phyloP scores from a whole-genome alignment of 768 basidiomycete genomes.

The Termitomyces sp. region DNA sequence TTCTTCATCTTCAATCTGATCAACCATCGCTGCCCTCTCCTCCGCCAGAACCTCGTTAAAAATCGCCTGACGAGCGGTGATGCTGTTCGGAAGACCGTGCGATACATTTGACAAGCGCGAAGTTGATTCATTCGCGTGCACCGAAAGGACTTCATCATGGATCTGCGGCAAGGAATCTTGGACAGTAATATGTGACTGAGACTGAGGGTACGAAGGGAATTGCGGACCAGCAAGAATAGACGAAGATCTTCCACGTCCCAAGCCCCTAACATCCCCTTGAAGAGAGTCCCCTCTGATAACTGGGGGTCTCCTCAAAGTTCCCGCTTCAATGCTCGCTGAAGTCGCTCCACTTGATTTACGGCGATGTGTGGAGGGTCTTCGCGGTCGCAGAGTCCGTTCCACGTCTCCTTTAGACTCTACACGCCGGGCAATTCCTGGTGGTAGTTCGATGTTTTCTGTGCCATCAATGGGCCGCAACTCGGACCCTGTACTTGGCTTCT shows the following conservation, averaged over 20 bases:
- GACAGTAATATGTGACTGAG: conserved; percentile 33
- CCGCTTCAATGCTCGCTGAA: conserved; percentile 21
- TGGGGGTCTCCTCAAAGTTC: conserved; percentile 9
- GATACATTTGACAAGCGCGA: conserved; percentile 36
- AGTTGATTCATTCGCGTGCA: conserved; percentile 31
- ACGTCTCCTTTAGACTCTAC: conserved; percentile 46
- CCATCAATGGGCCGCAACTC: conserved; percentile 40
- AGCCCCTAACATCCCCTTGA: conserved; percentile 27
- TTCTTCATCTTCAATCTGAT: conserved; percentile 55
- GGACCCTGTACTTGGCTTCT: conserved; percentile 10
- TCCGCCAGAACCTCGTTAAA: conserved; percentile 69
- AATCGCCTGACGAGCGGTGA: conserved; percentile 65
- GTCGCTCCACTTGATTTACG: conserved; percentile 38
- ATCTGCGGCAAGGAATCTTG: conserved; percentile 44
- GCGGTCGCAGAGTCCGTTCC: conserved; percentile 38
- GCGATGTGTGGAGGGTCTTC: conserved; percentile 39
- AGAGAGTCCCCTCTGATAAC: conserved; percentile 5
- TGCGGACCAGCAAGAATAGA: conserved; percentile 37
- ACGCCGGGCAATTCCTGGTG: conserved; percentile 52
- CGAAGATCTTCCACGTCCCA: conserved; percentile 32
- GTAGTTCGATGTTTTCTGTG: conserved; percentile 63
- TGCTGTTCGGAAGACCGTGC: conserved; percentile 33
- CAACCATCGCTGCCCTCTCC: conserved; percentile 56
- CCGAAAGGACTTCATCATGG: conserved; percentile 37
- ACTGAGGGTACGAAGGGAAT: conserved; percentile 24